A percentile compares a stretch with the other conserved stretches of the same genome.
These are phyloP conservation scores for Acanthamoeba culbertsoni DNA, from an alignment of 208 protist genomes.

Conservation along the genomic window DNA sequence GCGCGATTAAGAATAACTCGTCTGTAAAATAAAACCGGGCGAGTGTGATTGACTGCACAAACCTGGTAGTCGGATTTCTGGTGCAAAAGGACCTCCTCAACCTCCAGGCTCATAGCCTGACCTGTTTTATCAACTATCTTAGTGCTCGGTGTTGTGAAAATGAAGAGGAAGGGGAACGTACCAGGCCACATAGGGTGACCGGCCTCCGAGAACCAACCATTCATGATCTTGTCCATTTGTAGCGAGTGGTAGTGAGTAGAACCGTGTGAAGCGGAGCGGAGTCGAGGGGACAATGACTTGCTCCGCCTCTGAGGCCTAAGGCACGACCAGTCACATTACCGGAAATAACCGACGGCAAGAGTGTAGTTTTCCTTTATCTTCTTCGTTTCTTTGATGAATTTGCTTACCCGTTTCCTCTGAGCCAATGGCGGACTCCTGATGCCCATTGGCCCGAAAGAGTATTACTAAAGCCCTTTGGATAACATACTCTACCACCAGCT, in stretches of 20 bases:
- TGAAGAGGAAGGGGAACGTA: background rate
- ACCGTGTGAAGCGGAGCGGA: background rate
- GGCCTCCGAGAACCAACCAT: constrained; percentile 59
- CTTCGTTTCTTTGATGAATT: no score
- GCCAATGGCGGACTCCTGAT: no score
- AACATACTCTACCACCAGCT: no score
- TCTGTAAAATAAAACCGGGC: background rate
- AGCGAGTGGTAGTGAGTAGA: background rate
- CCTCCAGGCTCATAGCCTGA: constrained; percentile 63
- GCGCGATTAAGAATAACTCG: background rate
- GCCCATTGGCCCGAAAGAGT: no score
- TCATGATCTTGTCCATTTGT: constrained; percentile 54
- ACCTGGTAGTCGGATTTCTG: constrained; percentile 62
- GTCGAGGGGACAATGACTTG: background rate
- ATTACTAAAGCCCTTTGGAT: no score
- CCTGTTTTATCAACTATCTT: constrained; percentile 1
- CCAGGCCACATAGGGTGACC: constrained; percentile 31
- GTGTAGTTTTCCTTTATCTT: no score
- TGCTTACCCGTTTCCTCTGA: no score
- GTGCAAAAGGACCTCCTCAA: constrained; percentile 50
- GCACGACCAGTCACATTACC: background rate
- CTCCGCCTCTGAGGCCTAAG: background rate
- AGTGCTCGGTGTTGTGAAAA: background rate
- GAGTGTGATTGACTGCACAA: background rate
- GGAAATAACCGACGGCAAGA: no score